Evolutionary conservation across 2,329 filamentous ascomycete genomes (phyloP), one percentile per base, ranked within the genome.

Genomic region (Aspergillus quadricinctus): DNA sequence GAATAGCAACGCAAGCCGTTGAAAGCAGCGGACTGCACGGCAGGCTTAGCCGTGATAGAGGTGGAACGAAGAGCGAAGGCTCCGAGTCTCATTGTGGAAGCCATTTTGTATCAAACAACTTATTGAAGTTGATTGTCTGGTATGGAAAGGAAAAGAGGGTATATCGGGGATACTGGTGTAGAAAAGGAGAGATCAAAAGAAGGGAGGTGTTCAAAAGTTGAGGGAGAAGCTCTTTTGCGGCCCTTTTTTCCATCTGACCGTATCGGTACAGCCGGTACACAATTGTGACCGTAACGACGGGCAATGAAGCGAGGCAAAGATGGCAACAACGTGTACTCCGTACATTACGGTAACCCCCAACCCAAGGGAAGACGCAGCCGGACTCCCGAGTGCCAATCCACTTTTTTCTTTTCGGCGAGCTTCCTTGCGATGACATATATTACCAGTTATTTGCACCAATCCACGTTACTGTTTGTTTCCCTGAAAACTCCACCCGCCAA

Each of bases 1-100:
- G 92, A 96, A 81, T 97, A 97, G 84, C 85, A 92, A 79, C 94
- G 88, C 73, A 89, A 80, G 74, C 89, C 88, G 80, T 88, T 91
- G 82, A 92, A 92, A 74, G 87, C 87, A 66, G 86, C 83, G 72
- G 81, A 79, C 73, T 87, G 86, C 73, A 86, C 82, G 75, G 83
- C 82, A 72, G 90, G 83, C 72, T 86, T 81, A 65, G 87, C 82
- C 67, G 85, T 79, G 73, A 83, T 80, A 72, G 90, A 78, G 58
- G 88, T 87, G 72, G 90, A 84, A 80, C 92, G 88, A 75, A 97
- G 83, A 77, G 90, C 86, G 76, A 89, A 84, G 72, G 88, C 86
- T 80, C 88, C 86, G 73, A 96, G 78, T 82, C 90, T 88, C 75
- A 94, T 80, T 75, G 90, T 84, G 73, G 90, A 86, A 75, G 91